These are phyloP conservation scores for Kwoniella bestiolae DNA, from an alignment of 768 basidiomycete species.

Conservation along the genomic window DNA sequence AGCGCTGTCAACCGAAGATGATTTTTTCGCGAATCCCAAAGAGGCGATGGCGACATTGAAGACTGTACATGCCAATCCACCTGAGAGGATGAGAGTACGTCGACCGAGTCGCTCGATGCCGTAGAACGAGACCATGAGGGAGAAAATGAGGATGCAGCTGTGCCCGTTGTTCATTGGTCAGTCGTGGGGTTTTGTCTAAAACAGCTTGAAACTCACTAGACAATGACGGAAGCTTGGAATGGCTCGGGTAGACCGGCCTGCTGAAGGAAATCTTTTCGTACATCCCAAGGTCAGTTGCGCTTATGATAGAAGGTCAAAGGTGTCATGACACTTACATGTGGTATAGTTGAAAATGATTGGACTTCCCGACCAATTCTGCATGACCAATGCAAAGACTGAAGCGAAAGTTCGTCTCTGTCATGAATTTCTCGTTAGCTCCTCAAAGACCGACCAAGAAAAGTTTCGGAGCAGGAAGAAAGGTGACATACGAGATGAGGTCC, in stretches of 20 bases:
- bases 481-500: constrained; percentile 16
- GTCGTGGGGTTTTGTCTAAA: no score
- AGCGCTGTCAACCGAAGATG: constrained; percentile 1
- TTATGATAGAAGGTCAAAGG: not conserved
- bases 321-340: constrained; percentile 1
- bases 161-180: no score
- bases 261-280: constrained; percentile 13
- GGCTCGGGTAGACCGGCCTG: constrained; percentile 23
- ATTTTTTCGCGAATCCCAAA: constrained; percentile 14
- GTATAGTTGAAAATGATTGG: constrained; percentile 22
- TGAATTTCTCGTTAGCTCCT: no score
- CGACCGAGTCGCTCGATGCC: constrained; percentile 34
- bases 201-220: constrained; percentile 22
- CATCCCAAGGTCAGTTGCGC: not conserved
- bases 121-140: constrained; percentile 32
- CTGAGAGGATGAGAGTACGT: constrained; percentile 22
- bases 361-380: constrained; percentile 19
- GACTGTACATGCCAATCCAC: not conserved
- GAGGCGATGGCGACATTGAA: constrained; percentile 19
- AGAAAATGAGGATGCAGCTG: constrained; percentile 26
- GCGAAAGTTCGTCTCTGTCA: constrained; percentile 24
- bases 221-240: constrained; percentile 21
- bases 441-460: no score
- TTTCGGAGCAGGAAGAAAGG: no score
- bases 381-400: constrained; percentile 17